Conservation (phyloP, 495 filamentous ascomycete species). For the Neurospora terricola region DNA sequence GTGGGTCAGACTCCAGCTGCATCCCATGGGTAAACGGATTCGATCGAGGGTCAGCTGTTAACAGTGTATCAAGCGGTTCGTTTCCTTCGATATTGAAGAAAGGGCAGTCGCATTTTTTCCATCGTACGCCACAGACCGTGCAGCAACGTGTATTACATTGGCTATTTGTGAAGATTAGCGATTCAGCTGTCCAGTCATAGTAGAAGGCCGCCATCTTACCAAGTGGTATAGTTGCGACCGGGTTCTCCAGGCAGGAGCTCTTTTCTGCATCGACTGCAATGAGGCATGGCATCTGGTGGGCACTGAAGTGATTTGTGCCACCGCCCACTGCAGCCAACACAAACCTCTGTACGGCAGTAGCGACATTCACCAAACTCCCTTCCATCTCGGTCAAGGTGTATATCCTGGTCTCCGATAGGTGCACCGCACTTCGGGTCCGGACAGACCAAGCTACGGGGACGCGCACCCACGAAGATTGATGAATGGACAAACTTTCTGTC, state of each 20-base stretch:
- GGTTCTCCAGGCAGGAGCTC: conserved; percentile 52
- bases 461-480: conserved; percentile 65
- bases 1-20: conserved; percentile 8
- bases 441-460: conserved; percentile 35
- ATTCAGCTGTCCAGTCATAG: conserved; percentile 1
- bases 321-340: conserved; percentile 57
- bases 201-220: conserved; percentile 37
- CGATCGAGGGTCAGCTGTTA: conserved; percentile 3
- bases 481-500: conserved; percentile 67
- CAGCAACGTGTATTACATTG: conserved; percentile 76
- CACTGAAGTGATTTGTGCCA: conserved; percentile 62
- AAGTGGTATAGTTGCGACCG: conserved; percentile 81
- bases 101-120: conserved; percentile 76
- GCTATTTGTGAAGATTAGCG: conserved; percentile 26
- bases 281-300: conserved; percentile 65
- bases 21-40: conserved; percentile 16
- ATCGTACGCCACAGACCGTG: conserved; percentile 65
- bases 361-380: conserved; percentile 51
- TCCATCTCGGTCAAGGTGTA: conserved; percentile 37
- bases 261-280: conserved; percentile 63
- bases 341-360: conserved; percentile 65
- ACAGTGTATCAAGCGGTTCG: conserved; percentile 40
- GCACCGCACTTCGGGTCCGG: conserved; percentile 46
- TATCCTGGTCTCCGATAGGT: conserved; percentile 62
- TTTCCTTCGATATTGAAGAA: conserved; percentile 64